Conservation (phyloP, 2,329 filamentous ascomycete species). For the Trichoderma sp. region DNA sequence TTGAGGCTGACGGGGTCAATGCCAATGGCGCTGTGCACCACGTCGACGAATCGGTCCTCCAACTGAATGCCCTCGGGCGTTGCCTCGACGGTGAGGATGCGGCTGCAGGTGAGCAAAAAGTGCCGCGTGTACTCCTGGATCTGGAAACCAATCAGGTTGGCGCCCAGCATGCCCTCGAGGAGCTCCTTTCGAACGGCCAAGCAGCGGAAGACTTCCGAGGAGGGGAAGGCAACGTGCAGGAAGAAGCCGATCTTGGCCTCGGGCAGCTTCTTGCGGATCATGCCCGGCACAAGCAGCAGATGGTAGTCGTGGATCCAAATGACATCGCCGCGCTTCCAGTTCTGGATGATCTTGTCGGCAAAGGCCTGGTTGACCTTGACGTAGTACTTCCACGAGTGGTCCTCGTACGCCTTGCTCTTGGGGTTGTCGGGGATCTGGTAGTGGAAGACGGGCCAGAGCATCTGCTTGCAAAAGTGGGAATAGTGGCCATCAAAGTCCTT, state of each 20-base stretch:
- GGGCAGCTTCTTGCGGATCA: constrained; percentile 87
- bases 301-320: constrained; percentile 98
- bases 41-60: constrained; percentile 91
- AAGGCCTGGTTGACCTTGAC: constrained; percentile 91
- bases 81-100: constrained; percentile 86
- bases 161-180: constrained; percentile 88
- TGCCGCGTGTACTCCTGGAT: constrained; percentile 91
- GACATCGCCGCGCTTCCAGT: constrained; percentile 90
- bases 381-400: constrained; percentile 96
- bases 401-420: constrained; percentile 96
- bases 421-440: constrained; percentile 98
- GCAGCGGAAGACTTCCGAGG: constrained; percentile 93
- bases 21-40: constrained; percentile 82
- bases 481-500: constrained; percentile 95
- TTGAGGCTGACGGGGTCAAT: constrained; percentile 81
- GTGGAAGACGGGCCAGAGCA: constrained; percentile 96
- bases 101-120: constrained; percentile 93
- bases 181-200: constrained; percentile 83
- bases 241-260: constrained; percentile 97
- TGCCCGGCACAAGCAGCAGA: constrained; percentile 80
- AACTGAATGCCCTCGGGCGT: constrained; percentile 85
- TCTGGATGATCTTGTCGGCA: constrained; percentile 83
- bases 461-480: constrained; percentile 94
- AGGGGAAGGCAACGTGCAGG: constrained; percentile 91
- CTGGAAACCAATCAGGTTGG: constrained; percentile 91